Evolutionary conservation across 805 yeast genomes (phyloP).

Genomic region (Alloascoidea africana): DNA sequence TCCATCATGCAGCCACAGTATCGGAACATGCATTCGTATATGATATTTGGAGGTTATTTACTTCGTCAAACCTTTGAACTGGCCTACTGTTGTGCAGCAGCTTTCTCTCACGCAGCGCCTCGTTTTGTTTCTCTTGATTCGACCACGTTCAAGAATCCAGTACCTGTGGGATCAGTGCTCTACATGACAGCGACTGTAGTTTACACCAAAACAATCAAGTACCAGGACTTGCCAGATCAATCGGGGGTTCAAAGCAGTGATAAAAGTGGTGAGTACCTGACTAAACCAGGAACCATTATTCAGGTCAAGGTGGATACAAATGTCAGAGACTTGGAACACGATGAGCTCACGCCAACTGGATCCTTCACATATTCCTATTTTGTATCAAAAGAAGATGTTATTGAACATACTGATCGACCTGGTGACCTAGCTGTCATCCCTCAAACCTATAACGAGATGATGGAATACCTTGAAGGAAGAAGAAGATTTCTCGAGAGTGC

Average conservation of each 20-base stretch:
- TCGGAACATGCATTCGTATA: slow-evolving; percentile 84
- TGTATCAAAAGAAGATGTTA: slow-evolving; percentile 20
- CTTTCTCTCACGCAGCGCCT: slow-evolving; percentile 74
- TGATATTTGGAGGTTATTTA: slow-evolving; percentile 91
- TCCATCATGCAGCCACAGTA: slow-evolving; percentile 94
- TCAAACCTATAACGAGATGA: slow-evolving; percentile 82
- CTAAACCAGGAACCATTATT: slow-evolving; percentile 51
- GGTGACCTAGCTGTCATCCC: slow-evolving; percentile 74
- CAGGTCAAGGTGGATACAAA: slow-evolving; percentile 82
- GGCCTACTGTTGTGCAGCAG: slow-evolving; percentile 87
- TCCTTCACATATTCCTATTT: slow-evolving; percentile 81
- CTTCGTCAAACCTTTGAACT: slow-evolving; percentile 87
- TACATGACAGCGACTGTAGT: slow-evolving; percentile 72
- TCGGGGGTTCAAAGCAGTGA: neutral
- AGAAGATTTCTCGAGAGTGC: slow-evolving; percentile 83
- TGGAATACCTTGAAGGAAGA: slow-evolving; percentile 79
- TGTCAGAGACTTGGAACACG: slow-evolving; percentile 53
- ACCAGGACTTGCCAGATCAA: slow-evolving; percentile 11
- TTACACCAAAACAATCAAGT: slow-evolving; percentile 71
- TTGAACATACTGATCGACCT: slow-evolving; percentile 23
- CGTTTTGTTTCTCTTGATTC: slow-evolving; percentile 83
- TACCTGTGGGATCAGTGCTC: slow-evolving; percentile 86
- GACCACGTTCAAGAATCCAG: slow-evolving; percentile 86
- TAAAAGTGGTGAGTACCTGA: slow-evolving; percentile 7
- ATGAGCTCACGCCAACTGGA: slow-evolving; percentile 58